Conservation (phyloP, 805 yeast species). For the Lachancea kluyveri region DNA sequence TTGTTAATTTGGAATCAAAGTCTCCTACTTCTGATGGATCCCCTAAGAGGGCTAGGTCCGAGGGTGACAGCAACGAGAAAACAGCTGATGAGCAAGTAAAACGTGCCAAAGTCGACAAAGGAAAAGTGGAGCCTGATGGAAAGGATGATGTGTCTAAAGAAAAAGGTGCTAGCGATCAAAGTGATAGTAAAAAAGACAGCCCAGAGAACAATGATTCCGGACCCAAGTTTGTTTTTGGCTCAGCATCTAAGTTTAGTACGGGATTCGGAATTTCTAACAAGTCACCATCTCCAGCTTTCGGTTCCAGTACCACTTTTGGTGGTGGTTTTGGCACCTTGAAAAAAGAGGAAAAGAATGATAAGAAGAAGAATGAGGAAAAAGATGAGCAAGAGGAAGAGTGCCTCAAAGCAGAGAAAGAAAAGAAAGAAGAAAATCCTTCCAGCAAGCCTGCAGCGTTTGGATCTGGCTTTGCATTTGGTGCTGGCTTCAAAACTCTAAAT, state of each 20-base stretch:
- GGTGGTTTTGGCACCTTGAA: conserved; percentile 15
- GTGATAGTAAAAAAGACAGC: conserved; percentile 4
- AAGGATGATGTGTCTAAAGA: conserved; percentile 2
- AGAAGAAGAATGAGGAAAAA: conserved; percentile 5
- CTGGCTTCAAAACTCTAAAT: conserved; percentile 26
- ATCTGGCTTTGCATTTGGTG: conserved; percentile 39
- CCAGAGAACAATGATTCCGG: conserved; percentile 4
- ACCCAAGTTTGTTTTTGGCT: conserved; percentile 52
- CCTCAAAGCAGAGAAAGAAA: conserved; percentile 5
- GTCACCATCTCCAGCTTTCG: no score
- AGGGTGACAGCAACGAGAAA: no score
- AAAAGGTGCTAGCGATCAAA: no score
- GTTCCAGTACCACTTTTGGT: conserved; percentile 38
- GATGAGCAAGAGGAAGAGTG: conserved; percentile 6
- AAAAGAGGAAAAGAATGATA: conserved; percentile 4
- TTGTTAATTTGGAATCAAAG: no score
- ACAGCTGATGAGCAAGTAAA: conserved; percentile 4
- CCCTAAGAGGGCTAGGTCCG: no score
- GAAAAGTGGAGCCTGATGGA: no score
- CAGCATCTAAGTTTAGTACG: conserved; percentile 43
- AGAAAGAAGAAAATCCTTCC: conserved; percentile 2
- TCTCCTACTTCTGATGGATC: no score
- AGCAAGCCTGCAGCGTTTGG: conserved; percentile 35
- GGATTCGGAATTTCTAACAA: conserved; percentile 28
- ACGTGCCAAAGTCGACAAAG: no score